Evolutionary conservation across 306 rosid species (phyloP).

Genomic region (Abrus pulchellus): DNA sequence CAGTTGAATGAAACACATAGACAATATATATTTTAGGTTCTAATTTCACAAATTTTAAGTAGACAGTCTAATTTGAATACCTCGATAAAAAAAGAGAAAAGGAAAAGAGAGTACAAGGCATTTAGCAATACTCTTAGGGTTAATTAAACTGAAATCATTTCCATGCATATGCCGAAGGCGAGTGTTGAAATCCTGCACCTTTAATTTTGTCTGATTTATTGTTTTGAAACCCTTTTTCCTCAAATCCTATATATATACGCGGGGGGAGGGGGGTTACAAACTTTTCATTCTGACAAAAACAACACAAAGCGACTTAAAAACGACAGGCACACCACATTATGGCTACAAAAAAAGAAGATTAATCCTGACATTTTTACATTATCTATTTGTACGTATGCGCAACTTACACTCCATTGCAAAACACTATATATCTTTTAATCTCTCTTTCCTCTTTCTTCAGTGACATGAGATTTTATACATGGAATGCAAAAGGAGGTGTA

Average conservation of each 20-base stretch:
- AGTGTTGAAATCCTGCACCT: slow-evolving; percentile 15
- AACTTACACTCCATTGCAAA: background rate
- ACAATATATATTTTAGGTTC: background rate
- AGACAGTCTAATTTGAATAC: background rate
- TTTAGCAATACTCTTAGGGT: too few relatives aligned
- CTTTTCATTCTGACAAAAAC: too few relatives aligned
- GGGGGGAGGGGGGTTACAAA: too few relatives aligned
- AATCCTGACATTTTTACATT: background rate
- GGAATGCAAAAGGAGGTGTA: background rate
- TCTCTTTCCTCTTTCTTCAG: background rate
- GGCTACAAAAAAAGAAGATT: background rate
- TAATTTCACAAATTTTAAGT: background rate
- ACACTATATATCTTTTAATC: background rate
- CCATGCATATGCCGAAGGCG: too few relatives aligned
- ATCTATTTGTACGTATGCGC: background rate
- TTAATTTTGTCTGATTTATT: background rate
- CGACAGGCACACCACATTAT: background rate
- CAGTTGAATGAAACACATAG: background rate
- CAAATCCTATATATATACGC: too few relatives aligned
- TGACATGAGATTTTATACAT: background rate
- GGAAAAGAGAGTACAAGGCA: background rate
- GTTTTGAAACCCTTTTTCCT: too few relatives aligned
- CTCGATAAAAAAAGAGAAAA: background rate
- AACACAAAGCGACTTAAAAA: too few relatives aligned
- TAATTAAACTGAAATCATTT: too few relatives aligned